Base-by-base conservation (phyloP, 768 basidiomycete genomes). In the Auriscalpium vulgare region DNA sequence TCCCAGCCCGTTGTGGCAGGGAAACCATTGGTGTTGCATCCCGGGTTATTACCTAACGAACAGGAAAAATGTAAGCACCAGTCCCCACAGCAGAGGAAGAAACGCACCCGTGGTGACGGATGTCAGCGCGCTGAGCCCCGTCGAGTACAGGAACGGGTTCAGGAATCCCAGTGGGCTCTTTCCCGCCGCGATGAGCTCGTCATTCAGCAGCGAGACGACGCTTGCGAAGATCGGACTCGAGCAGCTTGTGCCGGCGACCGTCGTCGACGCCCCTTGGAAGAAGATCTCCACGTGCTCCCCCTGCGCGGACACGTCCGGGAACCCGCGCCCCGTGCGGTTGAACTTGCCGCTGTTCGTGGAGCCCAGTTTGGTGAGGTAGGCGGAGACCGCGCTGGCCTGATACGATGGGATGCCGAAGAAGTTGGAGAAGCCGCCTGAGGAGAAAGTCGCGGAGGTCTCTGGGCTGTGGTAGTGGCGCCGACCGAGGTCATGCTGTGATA, bases 251-350 rank as follows among this genome's bases (percentile, higher is more conserved):
- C 72, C 71, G 14, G 52, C 63, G 51, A 69, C 65, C 43, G 58
- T 44, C 5, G 56, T 64, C 9, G 56, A 35, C 47, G 60, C 19
- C 23, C 53, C 56, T 47, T 55, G 44, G 57, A 56, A 37, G 37
- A 65, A 57, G 56, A 72, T 68, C 59, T 62, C 62, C 50, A 70
- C 68, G 57, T 69, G 66, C 40, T 68, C 56, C 11, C 71, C 73
- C 55, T 68, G 65, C 10, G 79, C 75, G 16, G 75, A 65, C 50
- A 79, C 66, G 66, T 80, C 78, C 21, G 80, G 78, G 68, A 72
- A 80, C 5, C 62, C 76, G 51, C 77, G 77, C 35, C 75, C 75
- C 64, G 51, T 66, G 45, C 47, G 51, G 59, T 63, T 67, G 60
- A 69, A 74, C 43, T 61, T 57, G 23, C 73, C 72, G 1, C 48